Conservation (phyloP, 768 basidiomycete species). For the Mycena albidolilacea region DNA sequence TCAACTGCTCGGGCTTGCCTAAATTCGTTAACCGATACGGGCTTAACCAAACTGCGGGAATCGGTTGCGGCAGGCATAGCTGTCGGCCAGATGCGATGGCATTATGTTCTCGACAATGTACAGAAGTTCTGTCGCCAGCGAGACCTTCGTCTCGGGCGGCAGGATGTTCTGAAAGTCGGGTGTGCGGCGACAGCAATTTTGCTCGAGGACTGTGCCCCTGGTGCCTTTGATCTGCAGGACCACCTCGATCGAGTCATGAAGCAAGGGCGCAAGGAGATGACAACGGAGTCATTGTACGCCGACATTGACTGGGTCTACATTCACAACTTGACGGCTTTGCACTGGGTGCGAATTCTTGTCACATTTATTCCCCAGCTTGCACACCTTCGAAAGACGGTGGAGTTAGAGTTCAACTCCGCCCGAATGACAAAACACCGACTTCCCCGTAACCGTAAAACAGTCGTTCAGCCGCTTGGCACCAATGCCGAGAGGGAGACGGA, state of each 20-base stretch:
- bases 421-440: slow-evolving; percentile 41
- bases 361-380: no score
- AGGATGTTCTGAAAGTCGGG: slow-evolving; percentile 43
- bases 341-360: no score
- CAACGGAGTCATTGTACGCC: slow-evolving; percentile 34
- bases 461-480: slow-evolving; percentile 43
- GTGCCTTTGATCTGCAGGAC: slow-evolving; percentile 31
- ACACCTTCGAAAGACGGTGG: slow-evolving; percentile 35
- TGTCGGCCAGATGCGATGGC: slow-evolving; percentile 27
- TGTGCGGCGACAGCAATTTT: slow-evolving; percentile 41
- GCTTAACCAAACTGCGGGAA: slow-evolving; percentile 28
- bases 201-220: not conserved
- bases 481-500: slow-evolving; percentile 42
- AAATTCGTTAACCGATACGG: slow-evolving; percentile 27
- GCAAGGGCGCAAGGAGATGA: slow-evolving; percentile 38
- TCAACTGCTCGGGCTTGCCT: slow-evolving; percentile 30
- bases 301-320: slow-evolving; percentile 41
- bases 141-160: slow-evolving; percentile 38
- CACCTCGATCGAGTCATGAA: slow-evolving; percentile 32
- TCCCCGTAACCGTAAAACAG: slow-evolving; percentile 35
- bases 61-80: slow-evolving; percentile 27
- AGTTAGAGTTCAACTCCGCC: slow-evolving; percentile 30
- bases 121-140: no score
- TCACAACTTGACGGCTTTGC: slow-evolving; percentile 22
- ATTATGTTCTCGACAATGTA: not conserved